Base-by-base conservation (phyloP, 1,284 basidiomycete genomes). In the Malassezia japonica region DNA sequence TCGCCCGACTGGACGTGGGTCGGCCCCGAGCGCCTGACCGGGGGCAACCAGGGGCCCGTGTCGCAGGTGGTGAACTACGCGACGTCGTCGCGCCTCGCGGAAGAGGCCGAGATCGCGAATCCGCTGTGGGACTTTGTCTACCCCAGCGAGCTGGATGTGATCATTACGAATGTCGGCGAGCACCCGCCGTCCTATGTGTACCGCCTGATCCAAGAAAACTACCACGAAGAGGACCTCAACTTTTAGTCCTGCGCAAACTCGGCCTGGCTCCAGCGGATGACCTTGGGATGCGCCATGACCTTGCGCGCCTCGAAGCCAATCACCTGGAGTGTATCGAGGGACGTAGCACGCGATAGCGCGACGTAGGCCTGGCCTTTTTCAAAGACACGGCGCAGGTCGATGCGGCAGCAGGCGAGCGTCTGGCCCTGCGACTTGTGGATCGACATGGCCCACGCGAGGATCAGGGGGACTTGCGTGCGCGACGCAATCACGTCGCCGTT, bases 51-150 rank as follows among this genome's bases (percentile, higher is more conserved):
- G 27, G 55, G 47, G 84, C 64, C 84, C 82, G 18, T 85, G 86
- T 29, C 78, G 89, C 18, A 83, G 82, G n/a, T 87, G 83, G 33
- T 69, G 4, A 60, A 64, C 36, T 60, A 56, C 33, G 48, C 53
- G 0, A 51, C 50, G 10, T 50, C 59, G 23, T 41, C 48, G 46
- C 4, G 78, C 79, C 60, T 76, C 85, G 32, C 81, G 84, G 39
- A 85, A 86, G 84, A 85, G 59, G 86, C 90, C 7, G 88, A 94
- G 59, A 85, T 92, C 9, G 78, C 87, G 29, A 89, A 88, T 69
- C 89, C 91, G 16, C 86, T 86, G 67, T 96, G 87, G 72, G 92
- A 98, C 74, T 92, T 94, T 74, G 85, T 98, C 36, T 80, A 82
- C 38, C 90, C 91, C 10, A 87, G 94, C 70, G 75, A 94, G 56